Evolutionary conservation across 345 rosid genomes (phyloP).

Genomic region (Eucalyptus sp.): DNA sequence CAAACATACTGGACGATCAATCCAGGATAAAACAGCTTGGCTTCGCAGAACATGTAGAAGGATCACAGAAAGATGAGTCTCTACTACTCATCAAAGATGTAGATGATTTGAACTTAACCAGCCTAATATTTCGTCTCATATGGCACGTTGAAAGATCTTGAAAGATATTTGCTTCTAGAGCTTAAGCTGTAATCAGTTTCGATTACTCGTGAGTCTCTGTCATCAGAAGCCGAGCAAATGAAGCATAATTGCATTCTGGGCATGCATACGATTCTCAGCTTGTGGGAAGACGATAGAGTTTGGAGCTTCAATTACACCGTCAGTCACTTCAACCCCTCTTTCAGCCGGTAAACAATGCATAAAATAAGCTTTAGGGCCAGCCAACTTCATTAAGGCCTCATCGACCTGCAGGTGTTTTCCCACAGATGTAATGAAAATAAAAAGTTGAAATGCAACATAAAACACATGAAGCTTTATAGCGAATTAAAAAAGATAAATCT

Average conservation of each 20-base stretch:
- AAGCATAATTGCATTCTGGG: slow-evolving; percentile 86
- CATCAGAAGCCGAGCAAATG: slow-evolving; percentile 45
- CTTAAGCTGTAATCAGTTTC: background rate
- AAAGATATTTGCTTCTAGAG: background rate
- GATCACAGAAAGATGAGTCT: background rate
- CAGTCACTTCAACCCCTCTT: slow-evolving; percentile 87
- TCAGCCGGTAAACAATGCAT: slow-evolving; percentile 99
- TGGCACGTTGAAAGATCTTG: background rate
- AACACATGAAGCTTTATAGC: background rate
- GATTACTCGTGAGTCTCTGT: background rate
- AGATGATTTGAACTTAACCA: background rate
- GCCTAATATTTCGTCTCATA: background rate
- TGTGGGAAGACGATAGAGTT: slow-evolving; percentile 86
- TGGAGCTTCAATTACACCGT: slow-evolving; percentile 80
- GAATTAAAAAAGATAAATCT: background rate
- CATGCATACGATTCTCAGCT: slow-evolving; percentile 97
- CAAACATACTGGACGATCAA: background rate
- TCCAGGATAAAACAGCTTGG: background rate
- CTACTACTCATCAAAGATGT: background rate
- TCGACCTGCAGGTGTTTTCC: slow-evolving; percentile 44
- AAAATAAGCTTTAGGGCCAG: slow-evolving; percentile 78
- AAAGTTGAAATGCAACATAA: background rate
- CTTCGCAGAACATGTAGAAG: background rate
- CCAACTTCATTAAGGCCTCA: slow-evolving; percentile 73
- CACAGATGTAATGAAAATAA: background rate